Evolutionary conservation across 345 rosid species (phyloP).

Genomic region (Xanthoceras sorbifolium): DNA sequence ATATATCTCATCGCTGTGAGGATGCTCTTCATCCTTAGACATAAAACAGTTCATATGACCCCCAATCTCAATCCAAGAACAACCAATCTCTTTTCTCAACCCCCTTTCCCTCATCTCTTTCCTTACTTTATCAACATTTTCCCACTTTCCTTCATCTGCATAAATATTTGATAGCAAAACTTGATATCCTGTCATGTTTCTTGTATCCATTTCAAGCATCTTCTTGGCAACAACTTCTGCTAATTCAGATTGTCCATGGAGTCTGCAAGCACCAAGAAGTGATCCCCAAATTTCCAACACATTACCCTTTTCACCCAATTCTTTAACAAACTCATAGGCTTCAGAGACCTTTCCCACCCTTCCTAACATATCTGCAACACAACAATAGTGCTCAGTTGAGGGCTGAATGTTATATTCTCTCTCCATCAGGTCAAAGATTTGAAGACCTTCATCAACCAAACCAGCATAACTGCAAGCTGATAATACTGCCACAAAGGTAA

Average conservation of each 20-base stretch:
- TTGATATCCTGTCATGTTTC: conserved; percentile 57
- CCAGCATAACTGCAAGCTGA: conserved; percentile 89
- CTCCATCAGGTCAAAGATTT: conserved; percentile 64
- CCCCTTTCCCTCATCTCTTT: conserved; percentile 75
- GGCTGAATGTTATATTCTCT: conserved; percentile 58
- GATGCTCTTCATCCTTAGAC: conserved; percentile 69
- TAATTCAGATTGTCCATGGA: conserved; percentile 61
- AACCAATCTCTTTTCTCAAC: conserved; percentile 68
- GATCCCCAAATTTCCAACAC: conserved; percentile 84
- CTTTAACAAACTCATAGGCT: conserved; percentile 75
- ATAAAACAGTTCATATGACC: conserved; percentile 58
- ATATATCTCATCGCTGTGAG: conserved; percentile 50
- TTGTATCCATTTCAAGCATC: conserved; percentile 49
- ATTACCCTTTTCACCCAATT: conserved; percentile 68
- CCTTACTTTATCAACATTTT: conserved; percentile 63
- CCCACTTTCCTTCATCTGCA: conserved; percentile 82
- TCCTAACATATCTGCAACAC: conserved; percentile 85
- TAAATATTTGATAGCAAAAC: conserved; percentile 88
- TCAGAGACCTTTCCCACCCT: conserved; percentile 77
- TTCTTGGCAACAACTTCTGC: conserved; percentile 63
- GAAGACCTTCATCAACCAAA: conserved; percentile 75
- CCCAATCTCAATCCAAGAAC: conserved; percentile 68
- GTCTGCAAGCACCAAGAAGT: conserved; percentile 75
- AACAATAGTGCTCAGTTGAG: conserved; percentile 71
- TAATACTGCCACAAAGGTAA: conserved; percentile 75